A percentile compares a stretch with the other conserved stretches of the same genome.
These are phyloP conservation scores for Fraxinus baroniana DNA, from an alignment of 305 asterid species.

Conservation along the genomic window DNA sequence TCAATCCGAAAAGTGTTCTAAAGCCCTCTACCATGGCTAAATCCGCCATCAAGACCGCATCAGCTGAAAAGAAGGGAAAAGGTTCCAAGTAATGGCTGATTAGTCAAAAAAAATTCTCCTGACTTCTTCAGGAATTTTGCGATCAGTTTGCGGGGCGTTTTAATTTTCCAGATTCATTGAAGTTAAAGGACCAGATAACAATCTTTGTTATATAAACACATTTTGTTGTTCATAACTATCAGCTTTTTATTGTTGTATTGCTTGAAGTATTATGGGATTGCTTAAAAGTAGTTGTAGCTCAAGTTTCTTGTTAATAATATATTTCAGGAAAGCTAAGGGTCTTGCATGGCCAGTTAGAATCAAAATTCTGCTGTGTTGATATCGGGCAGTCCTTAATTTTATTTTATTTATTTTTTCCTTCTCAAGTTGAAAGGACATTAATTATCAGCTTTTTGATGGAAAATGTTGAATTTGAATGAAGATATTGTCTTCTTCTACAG, in stretches of 20 bases:
- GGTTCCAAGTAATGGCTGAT: slow-evolving; percentile 38
- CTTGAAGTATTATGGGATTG: neutral
- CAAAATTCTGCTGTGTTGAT: no score
- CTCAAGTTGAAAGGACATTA: no score
- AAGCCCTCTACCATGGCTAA: slow-evolving; percentile 64
- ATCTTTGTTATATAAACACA: neutral
- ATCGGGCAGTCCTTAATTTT: no score
- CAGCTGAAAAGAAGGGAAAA: slow-evolving; percentile 44
- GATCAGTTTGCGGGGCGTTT: neutral
- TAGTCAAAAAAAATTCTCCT: neutral
- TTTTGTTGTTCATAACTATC: neutral
- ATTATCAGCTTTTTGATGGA: no score
- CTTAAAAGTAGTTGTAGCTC: neutral
- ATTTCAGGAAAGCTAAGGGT: neutral
- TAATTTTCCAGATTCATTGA: neutral
- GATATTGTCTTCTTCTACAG: no score
- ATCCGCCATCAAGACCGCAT: slow-evolving; percentile 44
- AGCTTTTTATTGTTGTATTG: neutral
- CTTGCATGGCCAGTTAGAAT: no score
- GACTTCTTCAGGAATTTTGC: neutral
- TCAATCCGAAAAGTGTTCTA: slow-evolving; percentile 68
- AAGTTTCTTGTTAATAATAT: neutral
- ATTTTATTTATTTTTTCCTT: no score
- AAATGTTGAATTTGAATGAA: no score
- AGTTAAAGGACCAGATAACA: neutral